Percentiles rank a stretch among this genome's conserved stretches.
Conservation (phyloP, 2,329 filamentous ascomycete genomes). For the Pestalotiopsis sp. region DNA sequence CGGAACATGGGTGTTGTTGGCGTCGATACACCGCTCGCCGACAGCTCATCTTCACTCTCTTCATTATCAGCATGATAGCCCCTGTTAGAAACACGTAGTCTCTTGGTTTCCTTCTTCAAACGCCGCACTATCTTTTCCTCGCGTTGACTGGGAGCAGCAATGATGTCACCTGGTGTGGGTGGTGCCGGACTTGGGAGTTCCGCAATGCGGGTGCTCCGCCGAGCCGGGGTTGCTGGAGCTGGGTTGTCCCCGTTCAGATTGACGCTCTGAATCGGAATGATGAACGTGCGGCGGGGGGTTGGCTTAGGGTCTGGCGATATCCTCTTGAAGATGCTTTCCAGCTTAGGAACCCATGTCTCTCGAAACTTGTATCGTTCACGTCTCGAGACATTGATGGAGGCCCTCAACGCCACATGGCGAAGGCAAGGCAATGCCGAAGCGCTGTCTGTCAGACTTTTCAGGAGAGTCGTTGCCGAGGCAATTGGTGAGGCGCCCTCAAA, state of each 20-base stretch:
- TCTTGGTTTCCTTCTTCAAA: slow-evolving; percentile 22
- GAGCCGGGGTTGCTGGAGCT: slow-evolving; percentile 14
- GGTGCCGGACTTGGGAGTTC: slow-evolving; percentile 15
- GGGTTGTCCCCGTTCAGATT: slow-evolving; percentile 1
- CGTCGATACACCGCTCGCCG: slow-evolving; percentile 5
- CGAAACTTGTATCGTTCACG: slow-evolving; percentile 80
- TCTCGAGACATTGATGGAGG: slow-evolving; percentile 81
- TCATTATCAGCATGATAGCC: slow-evolving; percentile 35
- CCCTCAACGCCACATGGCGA: slow-evolving; percentile 71
- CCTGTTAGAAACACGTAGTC: slow-evolving; percentile 20
- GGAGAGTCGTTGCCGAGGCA: slow-evolving; percentile 73
- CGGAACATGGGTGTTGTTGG: slow-evolving; percentile 37
- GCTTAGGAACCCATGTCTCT: slow-evolving; percentile 72
- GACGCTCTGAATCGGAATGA: background rate
- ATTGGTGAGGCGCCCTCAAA: slow-evolving; percentile 53
- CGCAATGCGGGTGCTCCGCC: slow-evolving; percentile 32
- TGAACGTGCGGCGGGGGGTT: slow-evolving; percentile 11
- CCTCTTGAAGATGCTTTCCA: slow-evolving; percentile 64
- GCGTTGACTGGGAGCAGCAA: slow-evolving; percentile 13
- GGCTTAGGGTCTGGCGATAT: slow-evolving; percentile 20
- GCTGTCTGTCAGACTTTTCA: slow-evolving; percentile 75
- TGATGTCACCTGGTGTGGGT: slow-evolving; percentile 18
- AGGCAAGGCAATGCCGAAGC: slow-evolving; percentile 68
- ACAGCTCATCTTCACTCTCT: slow-evolving; percentile 36
- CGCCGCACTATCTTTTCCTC: slow-evolving; percentile 18